Conservation (phyloP, 768 basidiomycete species). For the Hericium erinaceus region DNA sequence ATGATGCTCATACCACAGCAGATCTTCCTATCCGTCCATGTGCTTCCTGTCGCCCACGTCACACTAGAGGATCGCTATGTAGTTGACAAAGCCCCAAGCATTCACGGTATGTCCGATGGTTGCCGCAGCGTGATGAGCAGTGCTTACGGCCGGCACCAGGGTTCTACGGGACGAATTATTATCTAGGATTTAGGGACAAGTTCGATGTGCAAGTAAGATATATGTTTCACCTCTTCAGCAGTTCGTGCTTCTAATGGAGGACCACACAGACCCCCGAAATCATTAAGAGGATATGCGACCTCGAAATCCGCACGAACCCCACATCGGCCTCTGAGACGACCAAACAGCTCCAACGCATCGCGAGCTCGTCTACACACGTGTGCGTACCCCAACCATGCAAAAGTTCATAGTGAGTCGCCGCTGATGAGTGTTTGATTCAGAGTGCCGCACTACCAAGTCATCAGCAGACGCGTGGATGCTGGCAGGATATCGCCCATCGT, state of each 20-base stretch:
- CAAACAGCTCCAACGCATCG: conserved; percentile 32
- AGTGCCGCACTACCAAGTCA: conserved; percentile 50
- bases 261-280: conserved; percentile 32
- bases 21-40: conserved; percentile 55
- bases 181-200: conserved; percentile 54
- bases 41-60: conserved; percentile 43
- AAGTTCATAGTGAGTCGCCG: neutral
- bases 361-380: conserved; percentile 46
- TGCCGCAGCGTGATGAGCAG: neutral
- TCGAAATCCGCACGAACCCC: conserved; percentile 36
- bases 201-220: conserved; percentile 36
- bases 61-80: conserved; percentile 41
- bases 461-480: conserved; percentile 28
- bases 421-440: conserved; percentile 20
- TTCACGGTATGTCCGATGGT: conserved; percentile 41
- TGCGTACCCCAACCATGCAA: conserved; percentile 21
- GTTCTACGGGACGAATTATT: conserved; percentile 53
- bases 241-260: neutral
- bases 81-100: conserved; percentile 45
- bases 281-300: conserved; percentile 37
- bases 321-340: conserved; percentile 23
- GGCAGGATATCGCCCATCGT: conserved; percentile 25
- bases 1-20: conserved; percentile 15
- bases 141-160: conserved; percentile 22
- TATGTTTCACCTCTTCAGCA: neutral